Conservation (phyloP, 306 rosid species). For the Bauhinia variegata region DNA sequence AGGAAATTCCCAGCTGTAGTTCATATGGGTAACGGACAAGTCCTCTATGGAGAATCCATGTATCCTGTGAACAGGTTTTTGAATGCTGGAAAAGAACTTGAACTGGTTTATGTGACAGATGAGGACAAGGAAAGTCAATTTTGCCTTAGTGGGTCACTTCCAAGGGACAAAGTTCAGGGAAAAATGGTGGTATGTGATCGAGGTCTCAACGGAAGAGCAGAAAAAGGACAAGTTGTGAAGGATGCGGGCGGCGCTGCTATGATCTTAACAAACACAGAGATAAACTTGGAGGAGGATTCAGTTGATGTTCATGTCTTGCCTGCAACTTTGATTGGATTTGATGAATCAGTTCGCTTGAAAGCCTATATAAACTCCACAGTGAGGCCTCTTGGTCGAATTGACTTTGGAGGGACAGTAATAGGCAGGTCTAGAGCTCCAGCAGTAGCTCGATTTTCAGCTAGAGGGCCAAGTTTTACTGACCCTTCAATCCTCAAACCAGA, state of each 20-base stretch:
- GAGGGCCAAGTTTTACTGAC: slow-evolving; percentile 84
- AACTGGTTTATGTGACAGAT: slow-evolving; percentile 57
- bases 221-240: slow-evolving; percentile 84
- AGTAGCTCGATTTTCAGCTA: slow-evolving; percentile 82
- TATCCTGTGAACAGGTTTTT: slow-evolving; percentile 51
- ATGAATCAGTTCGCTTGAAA: slow-evolving; percentile 67
- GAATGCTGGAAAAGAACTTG: slow-evolving; percentile 49
- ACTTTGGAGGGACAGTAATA: slow-evolving; percentile 76
- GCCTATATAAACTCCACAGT: slow-evolving; percentile 69
- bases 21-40: slow-evolving; percentile 65
- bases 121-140: slow-evolving; percentile 59
- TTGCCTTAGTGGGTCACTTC: slow-evolving; percentile 81
- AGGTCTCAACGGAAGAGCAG: slow-evolving; percentile 85
- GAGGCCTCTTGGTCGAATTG: slow-evolving; percentile 62
- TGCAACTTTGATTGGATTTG: slow-evolving; percentile 82
- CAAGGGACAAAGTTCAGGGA: slow-evolving; percentile 68
- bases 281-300: slow-evolving; percentile 83
- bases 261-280: slow-evolving; percentile 79
- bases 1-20: slow-evolving; percentile 75
- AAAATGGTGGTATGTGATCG: slow-evolving; percentile 89
- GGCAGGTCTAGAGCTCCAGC: slow-evolving; percentile 75
- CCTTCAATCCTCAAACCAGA: slow-evolving; percentile 97
- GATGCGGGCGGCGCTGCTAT: slow-evolving; percentile 91
- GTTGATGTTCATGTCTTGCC: slow-evolving; percentile 95
- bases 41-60: slow-evolving; percentile 78